These are phyloP conservation scores for Lophium mytilinum DNA, from an alignment of 495 filamentous ascomycete genomes.

Conservation along the genomic window DNA sequence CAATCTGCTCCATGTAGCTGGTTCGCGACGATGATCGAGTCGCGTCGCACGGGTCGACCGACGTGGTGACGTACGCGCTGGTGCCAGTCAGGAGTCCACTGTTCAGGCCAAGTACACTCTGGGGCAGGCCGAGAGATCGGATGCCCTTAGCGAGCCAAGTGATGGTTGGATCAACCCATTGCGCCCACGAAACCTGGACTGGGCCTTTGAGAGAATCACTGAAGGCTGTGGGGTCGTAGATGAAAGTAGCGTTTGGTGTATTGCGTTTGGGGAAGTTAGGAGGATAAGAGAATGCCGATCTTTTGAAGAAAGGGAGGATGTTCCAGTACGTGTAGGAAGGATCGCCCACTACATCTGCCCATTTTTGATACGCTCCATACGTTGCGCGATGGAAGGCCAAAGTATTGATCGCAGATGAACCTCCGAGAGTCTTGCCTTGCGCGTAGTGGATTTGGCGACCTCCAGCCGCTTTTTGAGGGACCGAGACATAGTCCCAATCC, in stretches of 20 bases:
- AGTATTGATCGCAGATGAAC: not conserved
- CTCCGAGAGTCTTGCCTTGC: conserved; percentile 27
- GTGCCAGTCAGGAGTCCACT: no score
- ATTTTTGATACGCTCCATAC: not conserved
- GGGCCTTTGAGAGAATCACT: no score
- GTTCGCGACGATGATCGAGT: not conserved
- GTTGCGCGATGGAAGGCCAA: not conserved
- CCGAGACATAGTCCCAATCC: conserved; percentile 12
- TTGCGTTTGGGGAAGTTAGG: not conserved
- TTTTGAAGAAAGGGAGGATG: not conserved
- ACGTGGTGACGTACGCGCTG: no score
- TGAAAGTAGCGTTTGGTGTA: not conserved
- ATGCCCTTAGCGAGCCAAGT: no score
- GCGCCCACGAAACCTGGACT: no score
- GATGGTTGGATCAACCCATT: no score
- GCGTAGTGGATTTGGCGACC: conserved; percentile 18
- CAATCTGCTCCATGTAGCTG: conserved; percentile 1
- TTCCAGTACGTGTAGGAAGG: not conserved
- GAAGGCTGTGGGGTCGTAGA: not conserved
- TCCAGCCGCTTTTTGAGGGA: not conserved
- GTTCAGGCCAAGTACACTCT: no score
- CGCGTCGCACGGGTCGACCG: no score
- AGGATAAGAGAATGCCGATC: not conserved
- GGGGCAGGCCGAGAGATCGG: no score
- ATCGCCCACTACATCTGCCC: conserved; percentile 15